Evolutionary conservation across 192 early-diverging fungal species (phyloP).

Genomic region (Kappamyces sp.): DNA sequence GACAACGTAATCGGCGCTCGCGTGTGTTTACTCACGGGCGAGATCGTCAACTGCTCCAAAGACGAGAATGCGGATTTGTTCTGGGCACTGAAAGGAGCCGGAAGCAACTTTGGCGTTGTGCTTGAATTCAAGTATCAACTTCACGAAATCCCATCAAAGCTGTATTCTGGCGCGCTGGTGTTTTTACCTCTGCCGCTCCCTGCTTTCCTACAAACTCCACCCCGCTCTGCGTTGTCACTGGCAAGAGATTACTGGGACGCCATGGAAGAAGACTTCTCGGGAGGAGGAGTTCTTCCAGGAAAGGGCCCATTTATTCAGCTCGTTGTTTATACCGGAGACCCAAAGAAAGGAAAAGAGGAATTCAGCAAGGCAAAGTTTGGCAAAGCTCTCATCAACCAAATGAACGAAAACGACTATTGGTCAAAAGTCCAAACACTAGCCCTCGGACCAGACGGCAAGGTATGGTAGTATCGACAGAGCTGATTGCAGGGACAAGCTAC

Average conservation of each 20-base stretch:
- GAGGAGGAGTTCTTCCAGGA: background rate
- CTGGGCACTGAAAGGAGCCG: conserved; percentile 3
- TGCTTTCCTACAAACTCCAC: background rate
- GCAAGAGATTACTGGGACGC: background rate
- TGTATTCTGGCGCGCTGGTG: background rate
- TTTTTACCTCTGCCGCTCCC: background rate
- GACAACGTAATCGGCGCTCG: background rate
- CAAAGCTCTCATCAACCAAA: too few relatives aligned
- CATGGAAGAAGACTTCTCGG: background rate
- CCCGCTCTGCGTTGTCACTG: background rate
- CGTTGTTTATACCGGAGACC: background rate
- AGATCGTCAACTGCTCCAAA: background rate
- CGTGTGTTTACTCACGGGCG: background rate
- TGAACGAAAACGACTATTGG: background rate
- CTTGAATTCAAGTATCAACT: background rate
- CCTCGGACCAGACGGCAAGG: background rate
- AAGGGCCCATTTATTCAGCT: background rate
- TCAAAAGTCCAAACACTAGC: background rate
- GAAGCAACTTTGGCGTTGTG: conserved; percentile 9
- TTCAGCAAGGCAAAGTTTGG: background rate
- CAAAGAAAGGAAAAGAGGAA: background rate
- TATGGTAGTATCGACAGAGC: background rate
- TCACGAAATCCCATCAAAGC: background rate
- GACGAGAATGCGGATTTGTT: conserved; percentile 1
- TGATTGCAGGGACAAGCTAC: background rate